Evolutionary conservation across 352 stramenopile species (phyloP), one percentile per base, ranked within the genome.

Genomic region (Phytopythium delawarense): DNA sequence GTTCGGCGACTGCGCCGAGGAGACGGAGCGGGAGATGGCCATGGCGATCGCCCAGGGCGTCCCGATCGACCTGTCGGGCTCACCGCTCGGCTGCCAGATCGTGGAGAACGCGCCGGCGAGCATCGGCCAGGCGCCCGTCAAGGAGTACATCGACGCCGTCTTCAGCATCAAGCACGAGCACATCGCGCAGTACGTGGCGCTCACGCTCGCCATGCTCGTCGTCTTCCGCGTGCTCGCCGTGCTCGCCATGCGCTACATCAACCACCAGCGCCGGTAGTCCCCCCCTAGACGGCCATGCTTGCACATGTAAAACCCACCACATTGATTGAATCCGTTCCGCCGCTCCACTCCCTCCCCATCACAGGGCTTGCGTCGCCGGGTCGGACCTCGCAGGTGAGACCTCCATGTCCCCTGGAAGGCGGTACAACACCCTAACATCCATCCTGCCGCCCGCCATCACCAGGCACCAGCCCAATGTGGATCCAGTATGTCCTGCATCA

Each of bases 191-290:
- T 70, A 80, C 46, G 61, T 78, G 32, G 65, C 63, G 35, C 61
- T 76, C 51, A 62, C 72, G 32, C 18, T 80, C 23, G 70, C 60
- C 28, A 72, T 64, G 57, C 68, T 82, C 35, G 62, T 69, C 25
- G 45, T 80, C 51, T 80, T 82, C 63, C 67, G 72, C 23, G 40
- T 84, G 25, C 60, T 82, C 16, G 62, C 66, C 0, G 56, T 62
- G 56, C 53, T 84, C 48, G 64, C 69, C n/a, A 72, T 84, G 64
- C 73, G 75, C 39, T 84, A 71, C 57, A 69, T 87, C 45, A 84
- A 82, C 57, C 62, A 76, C 48, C 69, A 73, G 58, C 65, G 71
- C 35, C 61, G 65, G 34, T 73, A 76, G 61, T 28, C 25, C 25
- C 25, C 25, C 25, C 2, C 25, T 28, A 28, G 25, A 28, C 25